Conservation (phyloP, 257 asterid species). For the Nicotiana noctiflora region DNA sequence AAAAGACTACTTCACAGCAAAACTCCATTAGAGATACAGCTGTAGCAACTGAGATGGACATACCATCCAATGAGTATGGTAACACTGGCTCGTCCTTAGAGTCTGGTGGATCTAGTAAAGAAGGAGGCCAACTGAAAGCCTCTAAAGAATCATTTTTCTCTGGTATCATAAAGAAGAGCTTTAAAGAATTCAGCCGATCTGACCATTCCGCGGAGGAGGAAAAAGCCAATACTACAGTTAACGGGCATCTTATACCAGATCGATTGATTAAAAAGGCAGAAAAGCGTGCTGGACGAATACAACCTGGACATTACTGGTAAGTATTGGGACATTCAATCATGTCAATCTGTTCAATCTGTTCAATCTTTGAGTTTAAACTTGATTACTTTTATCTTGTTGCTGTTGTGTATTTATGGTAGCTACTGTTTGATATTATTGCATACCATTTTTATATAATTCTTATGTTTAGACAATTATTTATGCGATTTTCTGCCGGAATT, state of each 20-base stretch:
- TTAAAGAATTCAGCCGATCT: slow-evolving; percentile 32
- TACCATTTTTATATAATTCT: no score
- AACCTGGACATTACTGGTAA: slow-evolving; percentile 89
- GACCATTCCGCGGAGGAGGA: slow-evolving; percentile 31
- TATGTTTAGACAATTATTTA: no score
- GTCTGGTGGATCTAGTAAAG: slow-evolving; percentile 53
- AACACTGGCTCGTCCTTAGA: slow-evolving; percentile 74
- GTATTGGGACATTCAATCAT: neutral
- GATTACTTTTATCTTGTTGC: neutral
- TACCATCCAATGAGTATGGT: slow-evolving; percentile 62
- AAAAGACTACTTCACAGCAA: slow-evolving; percentile 27
- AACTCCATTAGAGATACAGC: slow-evolving; percentile 34
- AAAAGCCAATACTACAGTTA: slow-evolving; percentile 49
- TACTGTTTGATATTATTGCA: no score
- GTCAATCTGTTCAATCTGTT: neutral
- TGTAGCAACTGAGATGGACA: slow-evolving; percentile 69
- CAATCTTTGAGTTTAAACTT: neutral
- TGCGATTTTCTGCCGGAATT: no score
- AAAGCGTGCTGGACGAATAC: slow-evolving; percentile 67
- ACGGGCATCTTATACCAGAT: slow-evolving; percentile 58
- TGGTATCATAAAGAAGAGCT: slow-evolving; percentile 44
- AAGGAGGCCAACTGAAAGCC: slow-evolving; percentile 32
- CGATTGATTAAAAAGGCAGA: slow-evolving; percentile 66
- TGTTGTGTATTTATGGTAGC: neutral
- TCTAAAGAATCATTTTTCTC: slow-evolving; percentile 45